phyloP scores from a whole-genome alignment of 495 filamentous ascomycete genomes.

The Hyaloscypha bicolor region DNA sequence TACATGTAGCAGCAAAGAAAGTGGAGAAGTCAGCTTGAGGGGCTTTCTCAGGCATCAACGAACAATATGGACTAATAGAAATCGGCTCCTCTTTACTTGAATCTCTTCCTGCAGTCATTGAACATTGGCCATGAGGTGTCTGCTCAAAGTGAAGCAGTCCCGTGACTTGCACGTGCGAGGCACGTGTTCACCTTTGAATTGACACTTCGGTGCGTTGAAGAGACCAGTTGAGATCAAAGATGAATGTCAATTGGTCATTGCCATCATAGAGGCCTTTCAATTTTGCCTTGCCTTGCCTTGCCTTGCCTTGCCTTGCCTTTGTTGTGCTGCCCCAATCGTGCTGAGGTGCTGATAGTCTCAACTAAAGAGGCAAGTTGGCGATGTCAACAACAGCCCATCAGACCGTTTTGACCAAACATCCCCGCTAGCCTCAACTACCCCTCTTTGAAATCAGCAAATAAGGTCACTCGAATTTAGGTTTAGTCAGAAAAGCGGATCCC shows the following conservation, averaged over 20 bases:
- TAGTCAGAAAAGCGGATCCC: background rate
- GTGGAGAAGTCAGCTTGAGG: background rate
- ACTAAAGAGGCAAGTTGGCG: background rate
- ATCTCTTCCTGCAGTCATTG: background rate
- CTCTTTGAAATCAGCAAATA: too few relatives aligned
- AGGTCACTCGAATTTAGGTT: too few relatives aligned
- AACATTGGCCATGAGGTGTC: background rate
- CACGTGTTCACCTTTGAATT: background rate
- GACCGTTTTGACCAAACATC: background rate
- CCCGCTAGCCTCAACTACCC: background rate
- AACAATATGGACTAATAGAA: too few relatives aligned
- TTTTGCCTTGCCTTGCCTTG: too few relatives aligned
- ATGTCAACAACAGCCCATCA: background rate
- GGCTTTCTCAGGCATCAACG: background rate
- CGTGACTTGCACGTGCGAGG: background rate
- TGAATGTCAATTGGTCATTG: too few relatives aligned
- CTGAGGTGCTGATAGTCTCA: background rate
- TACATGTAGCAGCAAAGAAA: slow-evolving; percentile 11
- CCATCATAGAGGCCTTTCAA: too few relatives aligned
- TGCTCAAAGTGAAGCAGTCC: background rate
- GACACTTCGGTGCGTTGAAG: background rate
- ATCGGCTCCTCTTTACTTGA: background rate
- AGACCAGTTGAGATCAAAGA: background rate
- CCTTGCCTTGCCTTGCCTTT: too few relatives aligned
- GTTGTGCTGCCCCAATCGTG: too few relatives aligned